Conservation (phyloP, 2,329 filamentous ascomycete genomes). For the Keithomyces neogunnii region DNA sequence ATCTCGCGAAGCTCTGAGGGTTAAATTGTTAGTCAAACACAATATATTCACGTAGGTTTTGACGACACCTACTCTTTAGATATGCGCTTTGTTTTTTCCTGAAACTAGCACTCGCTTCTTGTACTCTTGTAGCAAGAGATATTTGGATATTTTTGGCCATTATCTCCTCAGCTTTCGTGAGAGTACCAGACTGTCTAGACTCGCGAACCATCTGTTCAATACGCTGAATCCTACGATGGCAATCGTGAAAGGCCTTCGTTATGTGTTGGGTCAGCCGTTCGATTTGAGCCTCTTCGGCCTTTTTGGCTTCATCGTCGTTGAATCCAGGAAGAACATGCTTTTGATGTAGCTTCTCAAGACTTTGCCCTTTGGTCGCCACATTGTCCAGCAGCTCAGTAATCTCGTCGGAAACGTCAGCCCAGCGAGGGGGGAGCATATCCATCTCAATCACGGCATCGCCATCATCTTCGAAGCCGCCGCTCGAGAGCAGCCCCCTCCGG, state of each 20-base stretch:
- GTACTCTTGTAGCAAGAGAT: constrained; percentile 76
- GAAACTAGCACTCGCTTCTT: constrained; percentile 86
- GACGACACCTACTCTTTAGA: constrained; percentile 63
- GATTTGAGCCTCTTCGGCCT: constrained; percentile 79
- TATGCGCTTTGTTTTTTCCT: constrained; percentile 97
- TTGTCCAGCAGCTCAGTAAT: constrained; percentile 74
- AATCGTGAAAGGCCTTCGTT: constrained; percentile 80
- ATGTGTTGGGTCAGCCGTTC: constrained; percentile 85
- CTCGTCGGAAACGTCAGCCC: constrained; percentile 92
- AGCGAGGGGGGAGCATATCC: constrained; percentile 89
- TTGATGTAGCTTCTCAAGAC: constrained; percentile 86
- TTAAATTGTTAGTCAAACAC: neutral
- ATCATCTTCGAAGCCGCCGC: constrained; percentile 70
- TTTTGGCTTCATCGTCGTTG: constrained; percentile 87
- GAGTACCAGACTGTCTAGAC: constrained; percentile 60
- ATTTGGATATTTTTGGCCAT: constrained; percentile 97
- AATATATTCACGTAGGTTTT: constrained; percentile 3
- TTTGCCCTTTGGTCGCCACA: constrained; percentile 74
- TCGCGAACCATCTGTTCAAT: constrained; percentile 84
- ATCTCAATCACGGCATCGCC: constrained; percentile 97
- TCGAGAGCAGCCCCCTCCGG: constrained; percentile 74
- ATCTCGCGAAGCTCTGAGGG: constrained; percentile 65
- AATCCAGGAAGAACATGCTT: constrained; percentile 96
- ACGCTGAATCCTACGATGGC: constrained; percentile 79
- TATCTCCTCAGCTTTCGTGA: constrained; percentile 77